Evolutionary conservation across 192 early-diverging fungal species (phyloP), one percentile per base, ranked within the genome.

Genomic region (Phlyctochytrium planicorne): DNA sequence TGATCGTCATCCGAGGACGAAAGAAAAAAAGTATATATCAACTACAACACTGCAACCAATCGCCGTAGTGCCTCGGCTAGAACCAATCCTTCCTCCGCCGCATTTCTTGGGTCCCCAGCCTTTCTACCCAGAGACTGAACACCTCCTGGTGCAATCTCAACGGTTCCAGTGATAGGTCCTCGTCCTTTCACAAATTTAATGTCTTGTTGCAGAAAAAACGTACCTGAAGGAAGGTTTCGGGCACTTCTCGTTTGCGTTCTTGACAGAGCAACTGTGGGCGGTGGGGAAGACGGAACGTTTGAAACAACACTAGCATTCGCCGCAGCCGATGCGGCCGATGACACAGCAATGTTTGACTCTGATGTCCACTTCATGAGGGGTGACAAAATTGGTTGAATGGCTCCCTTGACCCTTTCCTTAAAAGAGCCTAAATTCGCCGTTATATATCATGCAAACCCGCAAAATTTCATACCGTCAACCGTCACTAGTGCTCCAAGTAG

Each of bases 381-480:
- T 4, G 24, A 27, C 2, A 75, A 40, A 30, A 67, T 37, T 3
- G 73, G 65, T 4, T 24, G 23, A 14, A 75, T 12, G 31, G 55
- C 73, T 3, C 55, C 30, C 32, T 17, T 10, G 12, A 62, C 33
- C 20, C 55, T 2, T 3, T 47, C 23, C 24, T 40, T 33, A 57
- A 74, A 69, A 3, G 2, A 31, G 30, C 30, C 68, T 69, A n/a
- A 33, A 59, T 6, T 27, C 16, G 4, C 3, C 23, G 16, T 30
- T 62, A 23, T 12, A 23, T 3, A 59, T 59, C 6, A 10, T 10
- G 23, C 12, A 63, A 16, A 20, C 31, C 16, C 36, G n/a, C 10
- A 30, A 30, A 60, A 66, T 36, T 34, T n/a, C 24, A 52, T 66
- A 77, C 75, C 77, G 33, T 81, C 78, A 27, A 29, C 68, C 3